phyloP scores from a whole-genome alignment of 805 yeast genomes.

The Metschnikowia aberdeeniae region DNA sequence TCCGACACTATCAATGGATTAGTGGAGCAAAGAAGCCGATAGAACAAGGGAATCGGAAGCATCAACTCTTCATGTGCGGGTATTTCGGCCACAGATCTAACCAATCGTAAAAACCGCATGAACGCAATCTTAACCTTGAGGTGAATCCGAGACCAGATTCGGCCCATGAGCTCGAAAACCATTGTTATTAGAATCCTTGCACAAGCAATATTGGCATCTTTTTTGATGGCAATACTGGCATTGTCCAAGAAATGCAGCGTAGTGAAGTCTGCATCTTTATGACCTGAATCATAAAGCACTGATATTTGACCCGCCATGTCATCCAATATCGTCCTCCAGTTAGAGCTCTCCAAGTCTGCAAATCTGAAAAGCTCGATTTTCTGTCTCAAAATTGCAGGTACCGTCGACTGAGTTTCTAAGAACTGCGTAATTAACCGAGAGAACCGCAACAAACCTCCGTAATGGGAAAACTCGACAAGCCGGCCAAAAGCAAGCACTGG shows the following conservation, averaged over 20 bases:
- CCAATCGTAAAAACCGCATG: slow-evolving; percentile 22
- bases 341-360: background rate
- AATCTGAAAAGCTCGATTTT: slow-evolving; percentile 1
- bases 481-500: slow-evolving; percentile 5
- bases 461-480: slow-evolving; percentile 3
- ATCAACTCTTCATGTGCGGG: background rate
- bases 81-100: background rate
- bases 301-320: background rate
- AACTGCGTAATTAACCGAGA: background rate
- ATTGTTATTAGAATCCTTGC: background rate
- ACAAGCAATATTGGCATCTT: background rate
- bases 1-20: slow-evolving; percentile 46
- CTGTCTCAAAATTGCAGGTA: slow-evolving; percentile 7
- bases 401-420: background rate
- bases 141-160: background rate
- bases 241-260: background rate
- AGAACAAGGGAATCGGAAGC: slow-evolving; percentile 1
- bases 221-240: background rate
- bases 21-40: slow-evolving; percentile 31
- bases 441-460: slow-evolving; percentile 4
- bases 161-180: slow-evolving; percentile 1
- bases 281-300: background rate
- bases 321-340: background rate
- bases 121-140: slow-evolving; percentile 12
- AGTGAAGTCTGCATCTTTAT: background rate